These are phyloP conservation scores for Rutstroemia sp. DNA, from an alignment of 2,329 filamentous ascomycete genomes.

Conservation along the genomic window DNA sequence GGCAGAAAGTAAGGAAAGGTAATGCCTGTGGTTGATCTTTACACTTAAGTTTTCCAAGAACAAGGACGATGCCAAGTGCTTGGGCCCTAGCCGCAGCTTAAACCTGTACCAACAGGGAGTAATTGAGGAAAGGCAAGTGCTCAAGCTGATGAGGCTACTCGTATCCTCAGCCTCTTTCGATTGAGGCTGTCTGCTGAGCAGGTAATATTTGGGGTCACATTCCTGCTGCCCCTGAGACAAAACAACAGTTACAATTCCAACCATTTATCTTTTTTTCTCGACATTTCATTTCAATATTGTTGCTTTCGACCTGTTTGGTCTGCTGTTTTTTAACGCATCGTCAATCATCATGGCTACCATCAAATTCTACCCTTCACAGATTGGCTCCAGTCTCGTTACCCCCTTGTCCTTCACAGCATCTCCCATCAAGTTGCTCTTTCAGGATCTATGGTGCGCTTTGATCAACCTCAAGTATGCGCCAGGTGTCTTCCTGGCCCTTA, in stretches of 20 bases:
- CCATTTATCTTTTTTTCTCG: not conserved
- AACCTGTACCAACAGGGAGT: not conserved
- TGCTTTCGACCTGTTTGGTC: too few species aligned
- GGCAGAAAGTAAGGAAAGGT: too few species aligned
- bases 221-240: conserved; percentile 2
- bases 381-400: conserved; percentile 42
- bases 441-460: not conserved
- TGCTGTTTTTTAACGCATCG: not conserved
- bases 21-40: too few species aligned
- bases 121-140: not conserved
- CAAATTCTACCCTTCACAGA: conserved; percentile 48
- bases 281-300: too few species aligned
- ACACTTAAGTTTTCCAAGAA: too few species aligned
- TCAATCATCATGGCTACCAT: conserved; percentile 21
- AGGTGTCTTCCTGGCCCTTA: not conserved
- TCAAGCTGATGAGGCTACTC: not conserved
- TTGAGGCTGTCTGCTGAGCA: not conserved
- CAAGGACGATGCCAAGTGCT: too few species aligned
- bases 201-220: conserved; percentile 3
- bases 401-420: conserved; percentile 13
- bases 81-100: too few species aligned
- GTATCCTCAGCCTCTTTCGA: not conserved
- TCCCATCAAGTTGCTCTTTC: conserved; percentile 11
- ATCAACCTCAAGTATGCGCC: conserved; percentile 33
- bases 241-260: not conserved